phyloP scores from a whole-genome alignment of 768 basidiomycete genomes.

The Pisolithus orientalis region DNA sequence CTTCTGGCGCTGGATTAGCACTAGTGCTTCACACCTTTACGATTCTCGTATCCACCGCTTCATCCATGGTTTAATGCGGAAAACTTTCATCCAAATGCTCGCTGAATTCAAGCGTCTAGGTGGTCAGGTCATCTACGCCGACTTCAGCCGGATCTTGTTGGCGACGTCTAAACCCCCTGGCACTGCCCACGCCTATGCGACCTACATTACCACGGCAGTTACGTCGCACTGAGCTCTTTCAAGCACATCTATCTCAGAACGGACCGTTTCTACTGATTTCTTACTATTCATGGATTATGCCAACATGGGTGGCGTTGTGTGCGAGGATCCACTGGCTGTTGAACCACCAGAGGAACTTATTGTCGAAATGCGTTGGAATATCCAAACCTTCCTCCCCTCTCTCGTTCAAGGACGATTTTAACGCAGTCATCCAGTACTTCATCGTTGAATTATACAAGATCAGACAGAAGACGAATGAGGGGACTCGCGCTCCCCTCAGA shows the following conservation, averaged over 20 bases:
- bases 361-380: slow-evolving; percentile 90
- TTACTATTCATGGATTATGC: slow-evolving; percentile 93
- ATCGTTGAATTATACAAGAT: slow-evolving; percentile 80
- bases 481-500: slow-evolving; percentile 64
- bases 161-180: slow-evolving; percentile 95
- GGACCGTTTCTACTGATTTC: slow-evolving; percentile 87
- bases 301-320: slow-evolving; percentile 87
- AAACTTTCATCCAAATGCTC: slow-evolving; percentile 93
- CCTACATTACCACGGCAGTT: slow-evolving; percentile 89
- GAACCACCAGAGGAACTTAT: slow-evolving; percentile 64
- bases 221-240: slow-evolving; percentile 93
- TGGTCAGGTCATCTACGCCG: slow-evolving; percentile 88
- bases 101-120: slow-evolving; percentile 96
- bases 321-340: slow-evolving; percentile 65
- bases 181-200: slow-evolving; percentile 91
- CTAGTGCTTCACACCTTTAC: slow-evolving; percentile 77
- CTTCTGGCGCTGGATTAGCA: slow-evolving; percentile 97
- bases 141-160: slow-evolving; percentile 85
- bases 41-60: slow-evolving; percentile 92
- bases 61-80: slow-evolving; percentile 92
- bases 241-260: slow-evolving; percentile 87
- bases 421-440: slow-evolving; percentile 67
- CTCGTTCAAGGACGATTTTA: slow-evolving; percentile 80
- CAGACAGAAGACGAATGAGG: slow-evolving; percentile 55
- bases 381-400: slow-evolving; percentile 80